Conservation (phyloP, 257 asterid species). For the Ajuga chamaepitys region DNA sequence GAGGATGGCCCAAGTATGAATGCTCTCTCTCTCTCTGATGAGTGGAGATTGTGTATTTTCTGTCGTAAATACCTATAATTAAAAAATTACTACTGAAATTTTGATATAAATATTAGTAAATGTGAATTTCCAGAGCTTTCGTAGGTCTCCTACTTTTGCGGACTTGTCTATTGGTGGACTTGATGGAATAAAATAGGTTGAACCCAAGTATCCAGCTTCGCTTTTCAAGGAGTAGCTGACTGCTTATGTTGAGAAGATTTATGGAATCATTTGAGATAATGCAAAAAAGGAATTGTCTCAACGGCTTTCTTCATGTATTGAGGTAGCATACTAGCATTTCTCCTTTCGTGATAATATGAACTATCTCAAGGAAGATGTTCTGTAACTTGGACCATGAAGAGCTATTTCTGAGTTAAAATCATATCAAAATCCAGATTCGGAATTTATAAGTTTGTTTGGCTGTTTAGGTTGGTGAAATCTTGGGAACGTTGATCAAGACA, state of each 20-base stretch:
- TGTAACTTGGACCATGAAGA: no score
- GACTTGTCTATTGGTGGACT: slow-evolving; percentile 59
- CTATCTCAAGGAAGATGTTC: no score
- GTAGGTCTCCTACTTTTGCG: slow-evolving; percentile 56
- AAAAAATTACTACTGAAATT: no score
- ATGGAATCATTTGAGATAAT: slow-evolving; percentile 76
- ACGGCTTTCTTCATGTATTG: slow-evolving; percentile 47
- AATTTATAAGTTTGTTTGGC: no score
- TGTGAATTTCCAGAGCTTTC: slow-evolving; percentile 46
- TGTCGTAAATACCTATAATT: no score
- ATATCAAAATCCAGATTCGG: no score
- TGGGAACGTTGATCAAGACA: no score
- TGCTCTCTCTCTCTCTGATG: slow-evolving; percentile 5
- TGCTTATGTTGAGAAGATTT: slow-evolving; percentile 81
- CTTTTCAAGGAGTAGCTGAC: slow-evolving; percentile 85
- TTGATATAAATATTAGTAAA: slow-evolving; percentile 1
- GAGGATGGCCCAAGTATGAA: slow-evolving; percentile 59
- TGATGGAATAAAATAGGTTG: slow-evolving; percentile 61
- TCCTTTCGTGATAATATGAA: neutral
- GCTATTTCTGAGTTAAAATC: no score
- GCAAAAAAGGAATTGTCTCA: slow-evolving; percentile 56
- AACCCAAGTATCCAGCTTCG: slow-evolving; percentile 76
- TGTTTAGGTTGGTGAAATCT: no score
- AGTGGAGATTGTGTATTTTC: no score
- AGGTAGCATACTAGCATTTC: slow-evolving; percentile 44